Evolutionary conservation across 2,329 filamentous ascomycete genomes (phyloP), one percentile per base, ranked within the genome.

Genomic region (Arthrobotrys sphaeroides): DNA sequence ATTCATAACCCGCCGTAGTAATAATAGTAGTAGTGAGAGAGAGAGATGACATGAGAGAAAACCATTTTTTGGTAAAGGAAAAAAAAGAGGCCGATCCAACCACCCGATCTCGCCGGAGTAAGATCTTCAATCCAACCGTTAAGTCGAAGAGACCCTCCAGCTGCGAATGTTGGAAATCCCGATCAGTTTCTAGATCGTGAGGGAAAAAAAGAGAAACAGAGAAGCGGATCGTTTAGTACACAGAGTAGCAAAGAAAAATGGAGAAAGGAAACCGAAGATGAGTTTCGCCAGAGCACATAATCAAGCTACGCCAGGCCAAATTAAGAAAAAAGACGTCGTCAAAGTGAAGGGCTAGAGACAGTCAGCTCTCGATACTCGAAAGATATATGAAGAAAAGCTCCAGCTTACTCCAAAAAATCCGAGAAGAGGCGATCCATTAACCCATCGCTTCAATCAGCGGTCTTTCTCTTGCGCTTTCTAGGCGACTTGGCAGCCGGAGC

Each of bases 391-490:
- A 24, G 7, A 55, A 26, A 60, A 31, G 5, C 18, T 10, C 24
- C 20, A 7, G 13, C 55, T 43, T 24, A 60, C 55, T 60, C 55
- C 36, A 60, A 43, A 24, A 60, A 45, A 28, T 43, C 55, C 16
- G 55, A 55, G 22, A 55, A 13, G 6, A 55, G 51, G 31, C 51
- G 51, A 55, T 55, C 51, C 51, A 55, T 55, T 10, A 55, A 24
- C 51, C 51, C 51, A 55, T 31, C 20, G 10, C 38, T 49, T 68
- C 67, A 74, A 43, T 74, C 70, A 43, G 69, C 61, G 18, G 70
- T 38, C 70, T 74, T 74, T 31, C 70, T 67, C 70, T 74, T 74
- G 55, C 70, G 53, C 70, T 74, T 74, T 62, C 70, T 61, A n/a
- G 69, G 62, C 51, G 70, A 68, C 57, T 74, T 74, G 51, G 70